Evolutionary conservation across 768 basidiomycete species (phyloP).

Genomic region (Leccinum barrowsii): DNA sequence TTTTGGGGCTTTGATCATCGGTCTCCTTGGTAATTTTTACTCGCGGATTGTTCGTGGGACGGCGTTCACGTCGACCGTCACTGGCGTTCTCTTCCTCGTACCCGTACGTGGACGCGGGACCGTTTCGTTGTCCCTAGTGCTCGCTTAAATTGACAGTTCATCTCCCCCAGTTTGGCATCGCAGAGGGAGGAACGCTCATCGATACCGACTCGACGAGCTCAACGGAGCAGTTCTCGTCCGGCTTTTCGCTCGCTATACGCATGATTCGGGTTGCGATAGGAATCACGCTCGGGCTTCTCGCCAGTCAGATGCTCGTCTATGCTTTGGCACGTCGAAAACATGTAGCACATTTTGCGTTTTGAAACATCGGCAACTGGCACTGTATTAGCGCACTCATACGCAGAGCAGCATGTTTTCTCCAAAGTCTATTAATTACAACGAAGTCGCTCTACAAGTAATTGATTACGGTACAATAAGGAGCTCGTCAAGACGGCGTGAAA

Average conservation of each 20-base stretch:
- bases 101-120: slow-evolving; percentile 52
- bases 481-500: slow-evolving; percentile 14
- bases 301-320: slow-evolving; percentile 74
- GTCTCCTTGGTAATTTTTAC: slow-evolving; percentile 78
- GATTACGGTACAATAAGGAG: slow-evolving; percentile 28
- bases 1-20: slow-evolving; percentile 73
- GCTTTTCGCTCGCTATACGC: slow-evolving; percentile 74
- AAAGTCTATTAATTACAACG: slow-evolving; percentile 31
- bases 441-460: slow-evolving; percentile 27
- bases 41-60: slow-evolving; percentile 73
- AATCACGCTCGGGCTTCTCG: slow-evolving; percentile 81
- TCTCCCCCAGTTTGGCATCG: slow-evolving; percentile 61
- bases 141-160: slow-evolving; percentile 12
- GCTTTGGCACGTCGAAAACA: slow-evolving; percentile 71
- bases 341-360: slow-evolving; percentile 74
- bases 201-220: slow-evolving; percentile 52
- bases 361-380: slow-evolving; percentile 20
- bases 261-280: slow-evolving; percentile 86
- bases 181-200: slow-evolving; percentile 68
- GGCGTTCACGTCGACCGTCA: slow-evolving; percentile 89
- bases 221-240: slow-evolving; percentile 60
- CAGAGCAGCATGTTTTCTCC: slow-evolving; percentile 2
- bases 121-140: neutral
- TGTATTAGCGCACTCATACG: neutral
- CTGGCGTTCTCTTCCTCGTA: slow-evolving; percentile 86